phyloP scores from a whole-genome alignment of 1,139 yeast species.

The Debaryomycetaceae sp. region DNA sequence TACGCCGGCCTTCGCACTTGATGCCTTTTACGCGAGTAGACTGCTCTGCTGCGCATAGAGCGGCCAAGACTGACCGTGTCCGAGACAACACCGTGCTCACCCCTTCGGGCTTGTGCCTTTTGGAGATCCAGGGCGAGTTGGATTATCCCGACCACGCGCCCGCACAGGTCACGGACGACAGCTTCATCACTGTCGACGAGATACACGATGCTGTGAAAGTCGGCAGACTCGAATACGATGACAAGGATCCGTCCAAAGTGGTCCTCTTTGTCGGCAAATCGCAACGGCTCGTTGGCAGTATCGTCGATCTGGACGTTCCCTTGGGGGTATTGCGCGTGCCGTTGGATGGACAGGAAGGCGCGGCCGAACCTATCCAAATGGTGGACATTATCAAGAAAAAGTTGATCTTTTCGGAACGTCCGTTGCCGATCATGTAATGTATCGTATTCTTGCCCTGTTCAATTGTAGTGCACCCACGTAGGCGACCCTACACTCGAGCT shows the following conservation, averaged over 20 bases:
- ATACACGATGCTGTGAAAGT: constrained; percentile 42
- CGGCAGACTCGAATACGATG: constrained; percentile 48
- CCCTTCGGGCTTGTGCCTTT: constrained; percentile 43
- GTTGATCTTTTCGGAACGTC: constrained; percentile 52
- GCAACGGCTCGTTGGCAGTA: constrained; percentile 50
- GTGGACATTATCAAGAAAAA: constrained; percentile 50
- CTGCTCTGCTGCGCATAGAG: constrained; percentile 14
- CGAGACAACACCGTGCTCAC: constrained; percentile 28
- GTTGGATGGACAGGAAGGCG: constrained; percentile 8
- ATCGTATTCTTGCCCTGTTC: too few relatives aligned
- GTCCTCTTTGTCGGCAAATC: constrained; percentile 54
- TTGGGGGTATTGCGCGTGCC: constrained; percentile 46
- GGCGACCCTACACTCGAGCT: too few relatives aligned
- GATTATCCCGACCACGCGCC: constrained; percentile 39
- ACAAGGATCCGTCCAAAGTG: constrained; percentile 30
- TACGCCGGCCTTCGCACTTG: constrained; percentile 6
- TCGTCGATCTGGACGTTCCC: constrained; percentile 49
- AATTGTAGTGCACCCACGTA: too few relatives aligned
- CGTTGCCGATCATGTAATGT: constrained; percentile 59
- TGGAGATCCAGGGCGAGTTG: constrained; percentile 67
- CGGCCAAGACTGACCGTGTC: constrained; percentile 8
- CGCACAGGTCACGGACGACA: constrained; percentile 13
- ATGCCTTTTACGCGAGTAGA: constrained; percentile 18
- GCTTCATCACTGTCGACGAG: constrained; percentile 24
- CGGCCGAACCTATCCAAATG: constrained; percentile 24